Conservation (phyloP, 78 protist genomes). For the Tieghemostelium lacteum region DNA sequence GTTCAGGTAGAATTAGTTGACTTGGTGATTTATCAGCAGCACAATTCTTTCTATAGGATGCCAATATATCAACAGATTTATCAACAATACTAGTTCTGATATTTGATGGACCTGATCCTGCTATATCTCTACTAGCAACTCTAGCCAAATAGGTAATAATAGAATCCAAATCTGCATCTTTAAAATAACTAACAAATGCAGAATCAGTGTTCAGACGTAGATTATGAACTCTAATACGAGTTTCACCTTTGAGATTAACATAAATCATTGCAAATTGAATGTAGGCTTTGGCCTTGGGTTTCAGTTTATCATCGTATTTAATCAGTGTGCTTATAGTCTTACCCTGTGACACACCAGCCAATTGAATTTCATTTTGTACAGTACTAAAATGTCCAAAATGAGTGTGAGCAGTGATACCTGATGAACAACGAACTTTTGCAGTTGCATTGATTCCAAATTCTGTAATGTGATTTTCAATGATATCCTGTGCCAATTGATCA, state of each 20-base stretch:
- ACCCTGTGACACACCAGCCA: constrained; percentile 39
- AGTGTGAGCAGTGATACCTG: constrained; percentile 53
- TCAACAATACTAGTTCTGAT: constrained; percentile 42
- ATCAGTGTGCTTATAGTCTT: constrained; percentile 33
- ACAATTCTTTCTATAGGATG: constrained; percentile 77
- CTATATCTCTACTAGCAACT: constrained; percentile 37
- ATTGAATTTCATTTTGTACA: constrained; percentile 18
- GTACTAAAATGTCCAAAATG: constrained; percentile 49
- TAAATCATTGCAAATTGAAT: constrained; percentile 81
- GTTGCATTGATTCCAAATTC: constrained; percentile 49
- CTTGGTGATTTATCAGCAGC: constrained; percentile 57
- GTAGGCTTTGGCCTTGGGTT: constrained; percentile 67
- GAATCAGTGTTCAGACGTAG: constrained; percentile 30
- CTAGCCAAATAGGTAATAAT: constrained; percentile 47
- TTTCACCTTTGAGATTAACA: constrained; percentile 68
- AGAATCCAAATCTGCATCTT: constrained; percentile 74
- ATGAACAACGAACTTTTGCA: constrained; percentile 24
- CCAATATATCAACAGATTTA: constrained; percentile 32
- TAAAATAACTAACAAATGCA: constrained; percentile 25
- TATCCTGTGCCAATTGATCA: constrained; percentile 41
- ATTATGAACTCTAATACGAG: constrained; percentile 74
- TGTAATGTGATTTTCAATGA: constrained; percentile 22
- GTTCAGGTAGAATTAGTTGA: constrained; percentile 81
- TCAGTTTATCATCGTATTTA: constrained; percentile 81
- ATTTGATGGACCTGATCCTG: constrained; percentile 3